Conservation (phyloP, 2,329 filamentous ascomycete genomes). For the Microsporum ferrugineum region DNA sequence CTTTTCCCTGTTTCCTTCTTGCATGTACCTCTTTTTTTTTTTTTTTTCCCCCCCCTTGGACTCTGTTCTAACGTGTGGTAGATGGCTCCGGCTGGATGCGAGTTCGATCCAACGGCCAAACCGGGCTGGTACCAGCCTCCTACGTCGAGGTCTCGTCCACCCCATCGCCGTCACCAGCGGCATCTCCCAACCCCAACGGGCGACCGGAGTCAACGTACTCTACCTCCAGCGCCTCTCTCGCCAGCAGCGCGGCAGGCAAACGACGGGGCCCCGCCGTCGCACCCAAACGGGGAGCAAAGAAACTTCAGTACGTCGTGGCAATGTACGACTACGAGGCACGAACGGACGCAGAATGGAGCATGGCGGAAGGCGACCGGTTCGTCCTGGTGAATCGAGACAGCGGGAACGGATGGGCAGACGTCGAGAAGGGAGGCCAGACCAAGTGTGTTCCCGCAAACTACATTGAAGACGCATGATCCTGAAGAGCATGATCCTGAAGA, state of each 20-base stretch:
- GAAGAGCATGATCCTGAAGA: too few relatives aligned
- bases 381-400: constrained; percentile 78
- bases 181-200: constrained; percentile 22
- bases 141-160: constrained; percentile 62
- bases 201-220: constrained; percentile 68
- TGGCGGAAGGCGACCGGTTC: constrained; percentile 82
- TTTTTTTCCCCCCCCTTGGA: not conserved
- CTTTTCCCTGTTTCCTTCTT: not conserved
- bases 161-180: constrained; percentile 19
- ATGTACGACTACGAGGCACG: constrained; percentile 84
- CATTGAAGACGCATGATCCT: constrained; percentile 48
- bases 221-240: constrained; percentile 59
- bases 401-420: constrained; percentile 93
- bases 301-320: constrained; percentile 84
- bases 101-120: constrained; percentile 57
- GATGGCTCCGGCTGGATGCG: constrained; percentile 89
- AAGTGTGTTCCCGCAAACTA: constrained; percentile 93
- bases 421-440: constrained; percentile 76
- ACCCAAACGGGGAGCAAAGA: constrained; percentile 81
- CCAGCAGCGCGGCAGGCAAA: constrained; percentile 48
- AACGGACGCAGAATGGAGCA: constrained; percentile 76
- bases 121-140: constrained; percentile 75
- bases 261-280: constrained; percentile 90
- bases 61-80: constrained; percentile 28
- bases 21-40: not conserved